Percentiles rank a stretch among this genome's conserved stretches.
phyloP scores from a whole-genome alignment of 73 alveolate species.

The Paramecium caudatum region DNA sequence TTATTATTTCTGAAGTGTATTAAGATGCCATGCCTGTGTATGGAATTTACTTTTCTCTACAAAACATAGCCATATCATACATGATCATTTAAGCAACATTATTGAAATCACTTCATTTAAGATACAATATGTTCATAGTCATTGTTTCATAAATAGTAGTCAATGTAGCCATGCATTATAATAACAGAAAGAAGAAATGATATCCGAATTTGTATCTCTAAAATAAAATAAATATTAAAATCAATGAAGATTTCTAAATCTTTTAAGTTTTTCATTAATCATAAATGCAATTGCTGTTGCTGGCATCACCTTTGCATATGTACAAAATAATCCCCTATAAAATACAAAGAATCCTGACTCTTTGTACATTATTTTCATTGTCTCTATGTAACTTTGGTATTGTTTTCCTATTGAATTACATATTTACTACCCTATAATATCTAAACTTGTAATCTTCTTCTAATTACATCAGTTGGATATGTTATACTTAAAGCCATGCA shows the following conservation, averaged over 20 bases:
- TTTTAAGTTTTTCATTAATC: constrained; percentile 66
- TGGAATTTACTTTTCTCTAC: constrained; percentile 9
- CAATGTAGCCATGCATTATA: constrained; percentile 4
- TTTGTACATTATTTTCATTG: constrained; percentile 49
- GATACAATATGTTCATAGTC: not conserved
- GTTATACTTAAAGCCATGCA: constrained; percentile 72
- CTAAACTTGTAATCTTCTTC: constrained; percentile 63
- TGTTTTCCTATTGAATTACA: not conserved
- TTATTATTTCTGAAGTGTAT: constrained; percentile 12
- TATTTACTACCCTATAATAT: not conserved
- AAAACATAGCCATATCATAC: constrained; percentile 31
- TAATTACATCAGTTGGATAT: constrained; percentile 72
- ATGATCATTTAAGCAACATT: constrained; percentile 28
- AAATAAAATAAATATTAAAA: too few relatives aligned
- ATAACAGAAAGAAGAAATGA: not conserved
- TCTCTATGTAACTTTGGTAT: not conserved
- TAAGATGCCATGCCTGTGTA: constrained; percentile 18
- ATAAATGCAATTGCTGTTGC: constrained; percentile 70
- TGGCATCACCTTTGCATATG: constrained; percentile 69
- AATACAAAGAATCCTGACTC: constrained; percentile 47
- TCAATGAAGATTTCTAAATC: constrained; percentile 51
- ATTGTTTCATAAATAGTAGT: not conserved
- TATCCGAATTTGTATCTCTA: too few relatives aligned
- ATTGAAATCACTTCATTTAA: not conserved
- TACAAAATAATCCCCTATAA: constrained; percentile 70